A percentile compares a stretch with the other conserved stretches of the same genome.
phyloP scores from a whole-genome alignment of 2,329 filamentous ascomycete species.

The Alternaria ethzedia region DNA sequence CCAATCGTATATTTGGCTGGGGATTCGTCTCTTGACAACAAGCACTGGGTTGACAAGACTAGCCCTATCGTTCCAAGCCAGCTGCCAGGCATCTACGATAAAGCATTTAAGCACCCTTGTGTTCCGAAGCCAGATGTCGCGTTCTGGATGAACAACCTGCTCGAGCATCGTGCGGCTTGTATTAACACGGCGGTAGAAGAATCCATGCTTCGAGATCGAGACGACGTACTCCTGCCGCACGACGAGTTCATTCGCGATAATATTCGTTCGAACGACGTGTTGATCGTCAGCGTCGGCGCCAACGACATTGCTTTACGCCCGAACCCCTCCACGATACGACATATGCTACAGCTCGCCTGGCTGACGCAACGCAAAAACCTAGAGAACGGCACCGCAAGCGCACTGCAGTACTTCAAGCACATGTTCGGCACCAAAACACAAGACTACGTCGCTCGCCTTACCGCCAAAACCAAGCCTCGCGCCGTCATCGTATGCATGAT shows the following conservation, averaged over 20 bases:
- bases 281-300: conserved; percentile 47
- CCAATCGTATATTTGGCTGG: conserved; percentile 48
- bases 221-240: conserved; percentile 34
- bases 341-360: conserved; percentile 45
- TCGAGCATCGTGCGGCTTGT: conserved; percentile 41
- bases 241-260: conserved; percentile 46
- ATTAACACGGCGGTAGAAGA: conserved; percentile 47
- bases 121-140: conserved; percentile 43
- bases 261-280: conserved; percentile 36
- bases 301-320: conserved; percentile 47
- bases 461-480: conserved; percentile 38
- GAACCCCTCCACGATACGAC: conserved; percentile 29
- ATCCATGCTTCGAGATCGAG: conserved; percentile 42
- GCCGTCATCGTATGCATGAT: conserved; percentile 49
- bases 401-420: conserved; percentile 39
- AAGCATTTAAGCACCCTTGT: conserved; percentile 27
- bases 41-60: conserved; percentile 40
- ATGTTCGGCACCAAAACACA: conserved; percentile 39
- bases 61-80: conserved; percentile 9
- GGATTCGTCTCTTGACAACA: conserved; percentile 50
- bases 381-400: conserved; percentile 31
- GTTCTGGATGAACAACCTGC: conserved; percentile 46
- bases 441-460: conserved; percentile 35
- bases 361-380: conserved; percentile 31
- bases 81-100: conserved; percentile 38